A percentile compares a stretch with the other conserved stretches of the same genome.
Conservation (phyloP, 140 eudicot genomes). For the Cichorium intybus region DNA sequence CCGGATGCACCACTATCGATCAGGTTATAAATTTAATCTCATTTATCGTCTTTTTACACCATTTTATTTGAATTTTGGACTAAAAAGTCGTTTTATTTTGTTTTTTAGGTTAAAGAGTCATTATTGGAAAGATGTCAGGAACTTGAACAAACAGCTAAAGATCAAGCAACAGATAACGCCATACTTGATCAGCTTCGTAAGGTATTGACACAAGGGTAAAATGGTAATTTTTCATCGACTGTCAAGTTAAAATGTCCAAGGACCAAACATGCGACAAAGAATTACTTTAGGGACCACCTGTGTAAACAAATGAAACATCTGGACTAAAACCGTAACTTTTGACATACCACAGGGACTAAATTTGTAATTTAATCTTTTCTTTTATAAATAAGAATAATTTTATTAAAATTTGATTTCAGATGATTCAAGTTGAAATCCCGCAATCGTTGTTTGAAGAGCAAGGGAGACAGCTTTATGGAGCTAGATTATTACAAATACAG, state of each 20-base stretch:
- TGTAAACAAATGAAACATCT: neutral
- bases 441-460: conserved; percentile 89
- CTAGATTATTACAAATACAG: conserved; percentile 82
- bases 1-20: conserved; percentile 74
- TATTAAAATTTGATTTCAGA: conserved; percentile 37
- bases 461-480: conserved; percentile 94
- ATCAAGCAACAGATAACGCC: conserved; percentile 93
- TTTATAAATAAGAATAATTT: neutral
- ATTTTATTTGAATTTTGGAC: neutral
- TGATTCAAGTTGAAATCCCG: conserved; percentile 92
- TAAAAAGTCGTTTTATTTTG: neutral
- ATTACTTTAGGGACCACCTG: neutral
- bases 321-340: neutral
- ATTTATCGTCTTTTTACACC: neutral
- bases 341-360: neutral
- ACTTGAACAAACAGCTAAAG: conserved; percentile 88
- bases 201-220: conserved; percentile 36
- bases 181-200: conserved; percentile 78
- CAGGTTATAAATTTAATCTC: conserved; percentile 49
- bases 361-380: neutral
- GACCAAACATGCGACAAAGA: neutral
- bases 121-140: conserved; percentile 64
- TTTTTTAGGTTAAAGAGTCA: conserved; percentile 66
- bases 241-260: too few species aligned
- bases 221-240: neutral